A percentile compares a stretch with the other conserved stretches of the same genome.
phyloP scores from a whole-genome alignment of 306 rosid species.

The Ochetophila trinervis region DNA sequence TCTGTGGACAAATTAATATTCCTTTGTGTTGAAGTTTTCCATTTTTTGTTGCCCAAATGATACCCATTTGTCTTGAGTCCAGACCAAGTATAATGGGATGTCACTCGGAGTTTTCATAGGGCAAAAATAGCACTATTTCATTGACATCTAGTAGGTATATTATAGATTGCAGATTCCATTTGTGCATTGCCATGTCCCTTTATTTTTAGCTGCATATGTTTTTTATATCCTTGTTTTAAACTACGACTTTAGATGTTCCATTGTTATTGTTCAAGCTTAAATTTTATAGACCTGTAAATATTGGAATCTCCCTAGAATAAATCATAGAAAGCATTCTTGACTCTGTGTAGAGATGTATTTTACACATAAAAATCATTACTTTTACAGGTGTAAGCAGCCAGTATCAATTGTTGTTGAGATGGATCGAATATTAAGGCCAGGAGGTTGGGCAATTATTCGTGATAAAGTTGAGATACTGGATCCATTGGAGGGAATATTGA shows the following conservation, averaged over 20 bases:
- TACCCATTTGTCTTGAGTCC: not conserved
- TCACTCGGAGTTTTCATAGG: too few relatives aligned
- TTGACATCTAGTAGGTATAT: too few relatives aligned
- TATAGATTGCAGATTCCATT: too few relatives aligned
- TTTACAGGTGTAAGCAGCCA: conserved; percentile 81
- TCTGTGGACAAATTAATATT: not conserved
- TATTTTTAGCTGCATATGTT: too few relatives aligned
- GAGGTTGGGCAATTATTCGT: conserved; percentile 89
- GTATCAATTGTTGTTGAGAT: conserved; percentile 80
- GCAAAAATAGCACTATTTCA: too few relatives aligned
- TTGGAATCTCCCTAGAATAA: not conserved
- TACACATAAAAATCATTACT: conserved; percentile 1
- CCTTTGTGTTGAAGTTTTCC: not conserved
- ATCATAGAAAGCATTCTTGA: too few relatives aligned
- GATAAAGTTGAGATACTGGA: conserved; percentile 78
- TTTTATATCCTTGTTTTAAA: too few relatives aligned
- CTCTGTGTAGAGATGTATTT: not conserved
- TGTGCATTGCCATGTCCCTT: too few relatives aligned
- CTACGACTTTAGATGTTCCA: too few relatives aligned
- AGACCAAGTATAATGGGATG: too few relatives aligned
- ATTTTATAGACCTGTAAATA: not conserved
- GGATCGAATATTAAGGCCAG: conserved; percentile 87
- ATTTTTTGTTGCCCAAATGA: not conserved
- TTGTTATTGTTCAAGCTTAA: too few relatives aligned
- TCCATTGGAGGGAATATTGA: conserved; percentile 69